Evolutionary conservation across 345 rosid species (phyloP), one percentile per base, ranked within the genome.

Genomic region (Conringia planisiliqua): DNA sequence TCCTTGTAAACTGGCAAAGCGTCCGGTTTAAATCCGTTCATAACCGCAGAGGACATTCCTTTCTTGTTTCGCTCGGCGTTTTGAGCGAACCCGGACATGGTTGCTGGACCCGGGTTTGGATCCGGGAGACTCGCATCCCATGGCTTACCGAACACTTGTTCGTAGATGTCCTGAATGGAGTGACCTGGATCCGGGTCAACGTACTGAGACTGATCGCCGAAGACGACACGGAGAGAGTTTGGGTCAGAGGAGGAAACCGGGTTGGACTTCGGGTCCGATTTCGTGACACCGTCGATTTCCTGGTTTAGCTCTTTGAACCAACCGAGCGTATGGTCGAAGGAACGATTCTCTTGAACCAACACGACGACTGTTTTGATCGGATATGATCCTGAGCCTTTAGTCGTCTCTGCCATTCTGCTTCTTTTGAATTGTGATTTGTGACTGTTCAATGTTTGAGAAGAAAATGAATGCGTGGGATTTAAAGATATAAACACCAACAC

Each of bases 281-380:
- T 92, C 0, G 87, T 80, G 11, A 86, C 91, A 18, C 98, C 98
- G 50, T 90, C 83, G 65, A 93, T 89, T 63, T 89, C 88, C 2
- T 82, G 88, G 82, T 93, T 88, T 47, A 89, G 64, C 18, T 87
- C 78, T 43, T 90, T 93, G 75, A 89, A 82, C 98, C 98, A 90
- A 12, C 98, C 98, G 5, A 93, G 81, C 36, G 85, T 86, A 86
- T 93, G 98, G 72, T 93, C 98, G 56, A 93, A 93, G 33, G 98
- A 93, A 12, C 97, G 93, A 84, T 90, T 93, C 63, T 93, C 98
- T 78, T 87, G 98, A 50, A 90, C 92, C 43, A 93, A 79, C 30
- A 93, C 87, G 11, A 93, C 97, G 14, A 90, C 80, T 35, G 93
- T 89, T 83, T 93, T 90, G 87, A 93, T 86, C 17, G 97, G 97